Conservation (phyloP, 2,329 filamentous ascomycete species). For the Cladosporium sp. region DNA sequence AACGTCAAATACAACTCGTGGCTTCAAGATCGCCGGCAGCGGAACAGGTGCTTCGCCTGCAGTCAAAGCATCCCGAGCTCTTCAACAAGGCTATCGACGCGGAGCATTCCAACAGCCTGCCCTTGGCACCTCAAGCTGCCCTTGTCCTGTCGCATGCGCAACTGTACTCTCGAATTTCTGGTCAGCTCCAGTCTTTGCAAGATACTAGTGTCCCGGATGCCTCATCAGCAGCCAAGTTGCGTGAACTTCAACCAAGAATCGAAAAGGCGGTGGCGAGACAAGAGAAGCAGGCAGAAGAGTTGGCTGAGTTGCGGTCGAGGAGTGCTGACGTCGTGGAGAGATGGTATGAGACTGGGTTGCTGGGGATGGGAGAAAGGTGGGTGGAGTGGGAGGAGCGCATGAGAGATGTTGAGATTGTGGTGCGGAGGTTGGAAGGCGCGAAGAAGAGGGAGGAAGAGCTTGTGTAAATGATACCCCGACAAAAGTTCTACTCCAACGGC, state of each 20-base stretch:
- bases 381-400: slow-evolving; percentile 65
- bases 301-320: slow-evolving; percentile 56
- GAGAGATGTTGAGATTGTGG: slow-evolving; percentile 56
- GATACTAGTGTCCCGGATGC: slow-evolving; percentile 39
- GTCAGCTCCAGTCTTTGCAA: slow-evolving; percentile 39
- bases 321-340: slow-evolving; percentile 50
- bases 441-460: slow-evolving; percentile 48
- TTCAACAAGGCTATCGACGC: slow-evolving; percentile 22
- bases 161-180: slow-evolving; percentile 36
- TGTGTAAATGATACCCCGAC: slow-evolving; percentile 13
- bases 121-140: slow-evolving; percentile 23
- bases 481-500: background rate
- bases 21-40: slow-evolving; percentile 35
- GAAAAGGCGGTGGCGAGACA: slow-evolving; percentile 56
- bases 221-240: slow-evolving; percentile 46
- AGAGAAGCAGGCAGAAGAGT: slow-evolving; percentile 53
- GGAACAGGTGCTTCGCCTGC: slow-evolving; percentile 35
- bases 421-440: slow-evolving; percentile 57
- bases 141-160: slow-evolving; percentile 41
- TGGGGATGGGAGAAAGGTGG: slow-evolving; percentile 62
- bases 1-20: slow-evolving; percentile 31
- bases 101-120: slow-evolving; percentile 19
- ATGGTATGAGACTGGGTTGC: slow-evolving; percentile 69
- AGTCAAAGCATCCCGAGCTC: slow-evolving; percentile 37
- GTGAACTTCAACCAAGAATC: slow-evolving; percentile 56